These are phyloP conservation scores for Termitomyces sp. DNA, from an alignment of 768 basidiomycete genomes.

Conservation along the genomic window DNA sequence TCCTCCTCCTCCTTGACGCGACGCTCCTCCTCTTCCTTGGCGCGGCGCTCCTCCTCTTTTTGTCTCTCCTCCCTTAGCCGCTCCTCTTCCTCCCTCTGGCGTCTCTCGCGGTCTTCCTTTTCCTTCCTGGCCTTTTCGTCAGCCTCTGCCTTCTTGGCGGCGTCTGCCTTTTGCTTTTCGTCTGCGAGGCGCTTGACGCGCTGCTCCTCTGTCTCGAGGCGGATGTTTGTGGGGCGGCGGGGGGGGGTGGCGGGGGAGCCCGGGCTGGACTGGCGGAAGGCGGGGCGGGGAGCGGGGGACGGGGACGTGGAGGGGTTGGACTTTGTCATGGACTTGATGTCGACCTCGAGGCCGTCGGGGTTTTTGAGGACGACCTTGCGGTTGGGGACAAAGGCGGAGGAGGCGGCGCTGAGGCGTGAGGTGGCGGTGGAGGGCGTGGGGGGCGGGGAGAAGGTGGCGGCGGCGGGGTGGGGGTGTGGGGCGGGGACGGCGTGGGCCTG, in stretches of 20 bases:
- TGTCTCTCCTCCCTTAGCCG: conserved; percentile 22
- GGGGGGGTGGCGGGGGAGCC: conserved; percentile 24
- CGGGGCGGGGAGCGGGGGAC: conserved; percentile 24
- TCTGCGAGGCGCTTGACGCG: conserved; percentile 39
- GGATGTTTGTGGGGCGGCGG: conserved; percentile 36
- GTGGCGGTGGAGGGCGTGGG: conserved; percentile 57
- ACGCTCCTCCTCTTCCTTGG: not conserved
- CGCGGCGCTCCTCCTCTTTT: conserved; percentile 30
- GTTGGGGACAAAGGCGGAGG: conserved; percentile 62
- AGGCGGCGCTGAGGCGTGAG: conserved; percentile 55
- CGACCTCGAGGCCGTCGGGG: conserved; percentile 60
- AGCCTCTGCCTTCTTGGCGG: conserved; percentile 28
- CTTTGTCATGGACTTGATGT: conserved; percentile 49
- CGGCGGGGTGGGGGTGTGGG: conserved; percentile 46
- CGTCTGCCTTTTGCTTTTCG: conserved; percentile 34
- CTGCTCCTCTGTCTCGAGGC: conserved; percentile 59
- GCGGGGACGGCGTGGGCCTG: conserved; percentile 52
- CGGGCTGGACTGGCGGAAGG: conserved; percentile 27
- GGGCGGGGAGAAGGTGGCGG: conserved; percentile 55
- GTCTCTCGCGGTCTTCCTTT: conserved; percentile 37
- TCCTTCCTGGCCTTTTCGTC: conserved; percentile 37
- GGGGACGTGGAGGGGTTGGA: conserved; percentile 30
- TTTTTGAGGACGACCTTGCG: conserved; percentile 56
- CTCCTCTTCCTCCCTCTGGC: conserved; percentile 31
- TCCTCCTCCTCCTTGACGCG: conserved; percentile 39